Base-by-base conservation (phyloP, 1,284 basidiomycete species). In the Cryptococcus maquisensis region DNA sequence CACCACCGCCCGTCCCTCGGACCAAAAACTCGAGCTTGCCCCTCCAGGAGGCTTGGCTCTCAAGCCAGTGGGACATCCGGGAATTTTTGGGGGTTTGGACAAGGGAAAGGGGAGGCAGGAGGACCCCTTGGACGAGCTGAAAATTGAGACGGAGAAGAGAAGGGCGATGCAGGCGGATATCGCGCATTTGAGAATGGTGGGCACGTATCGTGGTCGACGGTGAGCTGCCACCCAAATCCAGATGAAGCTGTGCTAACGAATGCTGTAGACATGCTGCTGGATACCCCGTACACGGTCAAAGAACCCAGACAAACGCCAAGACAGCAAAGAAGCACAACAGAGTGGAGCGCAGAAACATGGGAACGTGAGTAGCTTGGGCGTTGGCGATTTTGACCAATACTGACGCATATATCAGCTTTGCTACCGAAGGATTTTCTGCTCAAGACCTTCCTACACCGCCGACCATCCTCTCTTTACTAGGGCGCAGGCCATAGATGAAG, bases 261-360 rank as follows among this genome's bases (percentile, higher is more conserved):
- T 36, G 10, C 28, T 8, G 1, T 45, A 76, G 79, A 65, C 81
- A 82, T 54, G 79, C 80, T 0, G 73, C 75, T 53, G 77, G 79
- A 18, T 65, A 80, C 21, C 81, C 81, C 0, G 81, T 81, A 1
- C 68, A 80, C 23, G 81, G 81, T 5, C 81, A 83, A 66, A 71
- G 77, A 45, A 83, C 81, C 24, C 74, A 75, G 36, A 78, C 74
- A 7, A 82, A 82, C 56, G 80, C 76, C 2, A 64, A 68, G 36
- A 81, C 80, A 12, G 81, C 81, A 0, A 76, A 74, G 56, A 79
- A 74, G 63, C 65, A 81, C 44, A 83, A 83, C 68, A 59, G 77
- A 52, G 62, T 81, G 12, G 68, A 72, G 37, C 57, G 70, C 38
- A 47, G 66, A 39, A 51, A 47, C n/a, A 64, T 54, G 46, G 63